A percentile compares a stretch with the other conserved stretches of the same genome.
These are phyloP conservation scores for Fusarium sterilihyphosum DNA, from an alignment of 2,329 filamentous ascomycete species.

Conservation along the genomic window DNA sequence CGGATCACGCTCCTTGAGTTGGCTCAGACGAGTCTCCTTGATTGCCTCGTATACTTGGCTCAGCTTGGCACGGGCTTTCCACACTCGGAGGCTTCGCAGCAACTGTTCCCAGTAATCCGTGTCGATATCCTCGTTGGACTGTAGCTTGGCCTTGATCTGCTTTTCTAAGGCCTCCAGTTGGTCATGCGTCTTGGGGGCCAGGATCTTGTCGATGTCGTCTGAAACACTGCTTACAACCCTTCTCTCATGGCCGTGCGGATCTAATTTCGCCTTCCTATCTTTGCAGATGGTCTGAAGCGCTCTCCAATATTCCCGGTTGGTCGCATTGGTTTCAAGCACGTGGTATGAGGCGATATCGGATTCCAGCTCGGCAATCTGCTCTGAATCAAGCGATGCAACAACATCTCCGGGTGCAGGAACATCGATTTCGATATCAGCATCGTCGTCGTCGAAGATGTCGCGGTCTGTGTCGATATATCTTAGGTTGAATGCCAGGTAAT, in stretches of 20 bases:
- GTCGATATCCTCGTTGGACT: slow-evolving; percentile 91
- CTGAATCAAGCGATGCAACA: slow-evolving; percentile 75
- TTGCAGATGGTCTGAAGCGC: slow-evolving; percentile 86
- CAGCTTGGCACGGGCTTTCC: slow-evolving; percentile 90
- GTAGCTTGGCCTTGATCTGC: slow-evolving; percentile 87
- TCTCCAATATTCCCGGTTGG: slow-evolving; percentile 91
- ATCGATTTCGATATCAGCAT: slow-evolving; percentile 76
- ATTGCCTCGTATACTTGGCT: slow-evolving; percentile 81
- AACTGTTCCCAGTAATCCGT: slow-evolving; percentile 98
- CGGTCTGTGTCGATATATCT: slow-evolving; percentile 87
- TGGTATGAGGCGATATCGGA: slow-evolving; percentile 84
- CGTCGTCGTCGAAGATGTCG: slow-evolving; percentile 86
- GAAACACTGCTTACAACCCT: slow-evolving; percentile 84
- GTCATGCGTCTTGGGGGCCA: slow-evolving; percentile 85
- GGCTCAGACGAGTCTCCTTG: slow-evolving; percentile 72
- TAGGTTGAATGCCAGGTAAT: slow-evolving; percentile 91
- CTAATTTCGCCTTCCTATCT: slow-evolving; percentile 75
- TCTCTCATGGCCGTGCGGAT: slow-evolving; percentile 69
- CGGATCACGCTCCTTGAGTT: slow-evolving; percentile 73
- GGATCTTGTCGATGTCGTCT: slow-evolving; percentile 86
- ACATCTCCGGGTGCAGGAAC: slow-evolving; percentile 84
- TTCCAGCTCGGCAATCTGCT: slow-evolving; percentile 78
- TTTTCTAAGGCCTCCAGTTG: slow-evolving; percentile 87
- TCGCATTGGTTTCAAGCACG: slow-evolving; percentile 78
- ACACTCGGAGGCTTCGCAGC: slow-evolving; percentile 82